Percentiles rank a stretch among this genome's conserved stretches.
Evolutionary conservation across 352 stramenopile genomes (phyloP).

Genomic region (Pythium apleroticum): DNA sequence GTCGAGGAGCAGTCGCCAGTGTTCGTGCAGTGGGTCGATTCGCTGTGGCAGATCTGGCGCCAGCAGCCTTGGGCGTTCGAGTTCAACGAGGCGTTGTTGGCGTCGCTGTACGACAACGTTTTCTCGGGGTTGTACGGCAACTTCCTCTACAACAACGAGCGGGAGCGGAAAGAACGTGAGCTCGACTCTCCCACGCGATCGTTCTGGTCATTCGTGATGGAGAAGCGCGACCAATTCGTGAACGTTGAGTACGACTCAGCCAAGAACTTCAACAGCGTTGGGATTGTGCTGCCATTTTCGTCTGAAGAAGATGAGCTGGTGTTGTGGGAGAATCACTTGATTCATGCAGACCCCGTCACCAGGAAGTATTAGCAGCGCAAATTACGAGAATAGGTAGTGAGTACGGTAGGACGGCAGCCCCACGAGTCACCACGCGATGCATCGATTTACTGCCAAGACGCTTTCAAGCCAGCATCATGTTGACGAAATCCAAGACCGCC

Average conservation of each 20-base stretch:
- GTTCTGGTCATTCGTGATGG: slow-evolving; percentile 69
- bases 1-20: slow-evolving; percentile 97
- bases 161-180: slow-evolving; percentile 70
- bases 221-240: slow-evolving; percentile 63
- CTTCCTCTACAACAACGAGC: slow-evolving; percentile 97
- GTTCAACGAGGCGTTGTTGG: slow-evolving; percentile 94
- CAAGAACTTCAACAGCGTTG: slow-evolving; percentile 88
- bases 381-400: slow-evolving; percentile 22
- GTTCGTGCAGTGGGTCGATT: slow-evolving; percentile 99
- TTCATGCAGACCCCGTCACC: slow-evolving; percentile 82
- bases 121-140: slow-evolving; percentile 97
- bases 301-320: slow-evolving; percentile 82
- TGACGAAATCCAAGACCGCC: slow-evolving; percentile 21
- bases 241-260: slow-evolving; percentile 81
- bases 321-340: slow-evolving; percentile 81
- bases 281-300: slow-evolving; percentile 75
- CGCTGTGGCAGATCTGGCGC: slow-evolving; percentile 96
- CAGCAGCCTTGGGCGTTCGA: slow-evolving; percentile 98
- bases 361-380: slow-evolving; percentile 70
- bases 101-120: slow-evolving; percentile 94
- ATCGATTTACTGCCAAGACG: not conserved
- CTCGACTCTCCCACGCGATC: slow-evolving; percentile 57
- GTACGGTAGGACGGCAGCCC: not conserved
- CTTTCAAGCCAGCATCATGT: slow-evolving; percentile 30
- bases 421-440: not conserved